Evolutionary conservation across 208 protist species (phyloP).

Genomic region (Leishmania turanica): DNA sequence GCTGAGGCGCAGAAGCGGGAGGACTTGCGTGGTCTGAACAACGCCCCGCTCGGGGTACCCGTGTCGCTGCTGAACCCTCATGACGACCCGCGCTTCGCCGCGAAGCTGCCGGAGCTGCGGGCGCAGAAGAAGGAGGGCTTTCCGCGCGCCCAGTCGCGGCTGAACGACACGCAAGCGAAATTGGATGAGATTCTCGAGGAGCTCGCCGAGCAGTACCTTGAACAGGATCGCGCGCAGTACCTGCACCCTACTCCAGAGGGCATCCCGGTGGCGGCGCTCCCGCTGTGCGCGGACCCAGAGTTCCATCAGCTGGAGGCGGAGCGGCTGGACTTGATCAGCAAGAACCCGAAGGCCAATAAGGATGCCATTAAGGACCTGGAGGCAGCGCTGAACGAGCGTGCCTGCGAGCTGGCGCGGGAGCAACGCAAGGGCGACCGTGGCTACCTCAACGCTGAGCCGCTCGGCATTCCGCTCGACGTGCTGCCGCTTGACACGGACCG

Average conservation of each 20-base stretch:
- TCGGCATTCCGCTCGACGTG: conserved; percentile 60
- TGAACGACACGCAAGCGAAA: conserved; percentile 59
- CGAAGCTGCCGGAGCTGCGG: conserved; percentile 64
- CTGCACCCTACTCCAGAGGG: conserved; percentile 58
- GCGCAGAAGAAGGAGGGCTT: conserved; percentile 44
- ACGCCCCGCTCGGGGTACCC: conserved; percentile 51
- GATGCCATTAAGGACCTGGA: conserved; percentile 58
- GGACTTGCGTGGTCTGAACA: conserved; percentile 53
- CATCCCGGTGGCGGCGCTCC: conserved; percentile 48
- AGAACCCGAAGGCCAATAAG: conserved; percentile 53
- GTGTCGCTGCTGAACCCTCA: conserved; percentile 56
- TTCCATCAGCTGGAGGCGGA: conserved; percentile 70
- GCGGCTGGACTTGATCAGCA: conserved; percentile 53
- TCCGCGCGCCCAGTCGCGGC: conserved; percentile 37
- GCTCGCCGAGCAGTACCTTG: conserved; percentile 55
- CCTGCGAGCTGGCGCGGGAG: conserved; percentile 49
- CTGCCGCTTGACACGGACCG: conserved; percentile 70
- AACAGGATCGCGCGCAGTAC: conserved; percentile 54
- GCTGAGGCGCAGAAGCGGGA: conserved; percentile 58
- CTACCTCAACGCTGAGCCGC: conserved; percentile 71
- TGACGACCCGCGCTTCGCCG: conserved; percentile 52
- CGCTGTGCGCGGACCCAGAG: conserved; percentile 50
- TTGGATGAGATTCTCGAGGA: conserved; percentile 61
- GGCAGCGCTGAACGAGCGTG: conserved; percentile 65
- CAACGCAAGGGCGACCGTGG: conserved; percentile 50